These are phyloP conservation scores for Hansenula lynferdii DNA, from an alignment of 1,139 yeast genomes.

Conservation along the genomic window DNA sequence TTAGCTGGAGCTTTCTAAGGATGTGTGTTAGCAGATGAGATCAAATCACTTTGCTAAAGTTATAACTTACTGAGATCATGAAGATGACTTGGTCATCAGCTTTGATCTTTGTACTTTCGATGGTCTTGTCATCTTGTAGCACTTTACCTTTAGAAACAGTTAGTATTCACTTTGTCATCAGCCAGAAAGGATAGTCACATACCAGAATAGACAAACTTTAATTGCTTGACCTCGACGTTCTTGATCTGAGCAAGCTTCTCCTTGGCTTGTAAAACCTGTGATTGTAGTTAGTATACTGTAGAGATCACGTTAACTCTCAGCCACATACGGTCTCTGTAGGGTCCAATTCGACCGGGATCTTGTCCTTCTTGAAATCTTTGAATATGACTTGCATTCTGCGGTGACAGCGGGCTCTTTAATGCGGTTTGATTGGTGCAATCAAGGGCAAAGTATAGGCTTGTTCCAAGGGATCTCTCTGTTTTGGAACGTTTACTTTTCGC, in stretches of 20 bases:
- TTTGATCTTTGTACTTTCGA: slow-evolving; percentile 70
- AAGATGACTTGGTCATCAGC: slow-evolving; percentile 90
- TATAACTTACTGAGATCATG: slow-evolving; percentile 58
- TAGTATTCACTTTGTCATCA: not conserved
- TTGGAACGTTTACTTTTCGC: too few relatives aligned
- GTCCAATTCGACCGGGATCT: slow-evolving; percentile 76
- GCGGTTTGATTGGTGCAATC: too few relatives aligned
- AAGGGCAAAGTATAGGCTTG: too few relatives aligned
- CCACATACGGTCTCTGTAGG: slow-evolving; percentile 62
- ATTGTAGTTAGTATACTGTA: too few relatives aligned
- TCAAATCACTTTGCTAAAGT: too few relatives aligned
- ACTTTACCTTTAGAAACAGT: slow-evolving; percentile 49
- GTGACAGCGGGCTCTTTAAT: too few relatives aligned
- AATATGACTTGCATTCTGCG: slow-evolving; percentile 69
- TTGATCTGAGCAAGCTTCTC: slow-evolving; percentile 66
- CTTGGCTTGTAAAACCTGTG: slow-evolving; percentile 63
- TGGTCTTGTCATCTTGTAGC: slow-evolving; percentile 74
- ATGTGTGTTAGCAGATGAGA: not conserved
- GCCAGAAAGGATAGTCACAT: slow-evolving; percentile 8
- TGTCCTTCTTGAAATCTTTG: slow-evolving; percentile 91
- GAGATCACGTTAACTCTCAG: not conserved
- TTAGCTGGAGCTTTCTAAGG: slow-evolving; percentile 12
- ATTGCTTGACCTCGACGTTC: slow-evolving; percentile 66
- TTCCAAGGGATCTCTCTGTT: too few relatives aligned
- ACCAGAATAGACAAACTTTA: slow-evolving; percentile 90